Conservation (phyloP, 176 grass and related monocot species). For the Carex myosuroides region DNA sequence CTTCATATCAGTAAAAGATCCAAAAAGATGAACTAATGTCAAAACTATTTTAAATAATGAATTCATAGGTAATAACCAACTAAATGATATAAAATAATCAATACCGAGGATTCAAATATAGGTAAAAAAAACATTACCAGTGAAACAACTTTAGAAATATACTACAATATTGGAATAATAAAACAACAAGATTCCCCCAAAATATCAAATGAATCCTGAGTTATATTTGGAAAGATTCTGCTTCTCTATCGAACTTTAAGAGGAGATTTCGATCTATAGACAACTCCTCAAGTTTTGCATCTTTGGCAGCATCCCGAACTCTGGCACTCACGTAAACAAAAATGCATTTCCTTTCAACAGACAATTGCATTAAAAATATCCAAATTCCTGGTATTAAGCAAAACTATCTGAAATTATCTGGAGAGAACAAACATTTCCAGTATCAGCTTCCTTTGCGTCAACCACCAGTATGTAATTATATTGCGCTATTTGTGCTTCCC, state of each 20-base stretch:
- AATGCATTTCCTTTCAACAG: conserved; percentile 1
- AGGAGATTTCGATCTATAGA: conserved; percentile 36
- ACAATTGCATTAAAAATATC: background rate
- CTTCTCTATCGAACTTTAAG: conserved; percentile 48
- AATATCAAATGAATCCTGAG: background rate
- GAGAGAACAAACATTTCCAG: conserved; percentile 45
- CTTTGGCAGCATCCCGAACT: conserved; percentile 62
- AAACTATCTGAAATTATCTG: background rate
- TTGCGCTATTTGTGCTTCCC: conserved; percentile 78
- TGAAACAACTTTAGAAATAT: background rate
- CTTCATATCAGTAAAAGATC: background rate
- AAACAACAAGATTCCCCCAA: background rate
- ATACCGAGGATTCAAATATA: background rate
- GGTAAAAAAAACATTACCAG: background rate
- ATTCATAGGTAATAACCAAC: background rate
- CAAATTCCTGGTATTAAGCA: background rate
- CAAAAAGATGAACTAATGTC: background rate
- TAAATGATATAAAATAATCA: background rate
- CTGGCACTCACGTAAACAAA: conserved; percentile 60
- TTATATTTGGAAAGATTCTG: conserved; percentile 47
- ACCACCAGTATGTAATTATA: conserved; percentile 98
- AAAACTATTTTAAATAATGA: background rate
- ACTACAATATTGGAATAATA: background rate
- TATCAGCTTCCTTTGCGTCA: conserved; percentile 71
- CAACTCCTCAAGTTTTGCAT: conserved; percentile 41